These are phyloP conservation scores for Theileria luwenshuni DNA, from an alignment of 169 alveolate genomes.

Conservation along the genomic window DNA sequence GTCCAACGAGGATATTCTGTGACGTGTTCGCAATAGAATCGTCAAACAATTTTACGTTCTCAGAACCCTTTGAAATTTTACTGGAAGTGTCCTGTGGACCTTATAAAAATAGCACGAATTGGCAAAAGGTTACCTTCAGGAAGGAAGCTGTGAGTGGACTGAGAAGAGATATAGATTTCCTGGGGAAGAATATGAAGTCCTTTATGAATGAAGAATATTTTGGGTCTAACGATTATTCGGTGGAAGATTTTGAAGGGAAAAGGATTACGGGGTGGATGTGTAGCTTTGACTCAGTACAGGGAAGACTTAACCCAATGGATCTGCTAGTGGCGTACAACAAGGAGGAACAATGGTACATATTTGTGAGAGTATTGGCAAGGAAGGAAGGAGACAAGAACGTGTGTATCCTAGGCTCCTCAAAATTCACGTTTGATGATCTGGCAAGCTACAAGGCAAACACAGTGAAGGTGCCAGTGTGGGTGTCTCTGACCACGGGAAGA, in stretches of 20 bases:
- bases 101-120: conserved; percentile 75
- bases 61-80: conserved; percentile 58
- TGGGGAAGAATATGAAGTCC: conserved; percentile 6
- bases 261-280: conserved; percentile 37
- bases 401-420: conserved; percentile 38
- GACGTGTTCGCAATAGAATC: conserved; percentile 85
- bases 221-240: neutral
- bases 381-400: conserved; percentile 12
- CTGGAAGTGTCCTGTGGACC: conserved; percentile 87
- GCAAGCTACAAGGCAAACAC: conserved; percentile 40
- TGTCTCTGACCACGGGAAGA: conserved; percentile 22
- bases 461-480: conserved; percentile 52
- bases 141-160: conserved; percentile 10
- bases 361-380: conserved; percentile 74
- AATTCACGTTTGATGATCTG: conserved; percentile 41
- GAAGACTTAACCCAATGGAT: conserved; percentile 72
- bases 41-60: conserved; percentile 47
- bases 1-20: conserved; percentile 79
- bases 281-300: conserved; percentile 58
- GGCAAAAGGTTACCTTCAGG: conserved; percentile 45
- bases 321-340: conserved; percentile 72
- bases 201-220: neutral
- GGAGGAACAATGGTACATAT: conserved; percentile 84
- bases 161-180: conserved; percentile 1
- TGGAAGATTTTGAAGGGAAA: conserved; percentile 38